Evolutionary conservation across 192 early-diverging fungal species (phyloP), one percentile per base, ranked within the genome.

Genomic region (Mortierella claussenii): DNA sequence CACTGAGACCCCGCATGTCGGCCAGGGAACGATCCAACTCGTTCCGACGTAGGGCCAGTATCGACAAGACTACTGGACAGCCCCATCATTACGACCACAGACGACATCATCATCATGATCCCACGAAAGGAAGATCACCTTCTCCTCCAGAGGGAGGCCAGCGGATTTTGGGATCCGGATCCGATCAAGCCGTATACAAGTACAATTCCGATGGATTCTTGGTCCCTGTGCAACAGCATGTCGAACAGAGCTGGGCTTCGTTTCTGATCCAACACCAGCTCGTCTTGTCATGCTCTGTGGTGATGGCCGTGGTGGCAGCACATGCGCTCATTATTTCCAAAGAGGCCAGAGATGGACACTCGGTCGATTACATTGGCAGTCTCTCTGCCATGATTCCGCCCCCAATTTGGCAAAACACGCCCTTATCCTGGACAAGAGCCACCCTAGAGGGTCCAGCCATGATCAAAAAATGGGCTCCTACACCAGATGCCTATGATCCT

Each of bases 41-140:
- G 10, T 55, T 60, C 44, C 55, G 65, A 8, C 64, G 65, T 28
- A 67, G 49, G 37, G 57, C 73, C 11, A 76, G 65, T 21, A 67
- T 76, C 48, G 73, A 66, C 28, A 34, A 11, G 3, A 28, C 30
- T 33, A 61, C 73, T 4, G 65, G 73, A n/a, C 64, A 67, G 23
- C 73, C 73, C 9, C 40, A 76, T 24, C 73, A 67, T 36, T 76
- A 76, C 24, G 49, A 76, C 46, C 73, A 76, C 44, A 33, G 73
- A 4, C 31, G 65, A n/a, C 59, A 67, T 26, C 51, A 67, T 21
- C 64, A 67, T 27, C 57, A 76, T 34, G 73, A 75, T 55, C 71
- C 71, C 2, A 60, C 71, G 15, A n/a, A 42, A 1, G 71, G 71
- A 10, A 47, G 71, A 28, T 65, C 71, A 2, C 71, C 71, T 15